Evolutionary conservation across 352 stramenopile genomes (phyloP).

Genomic region (Pythium oligandrum): DNA sequence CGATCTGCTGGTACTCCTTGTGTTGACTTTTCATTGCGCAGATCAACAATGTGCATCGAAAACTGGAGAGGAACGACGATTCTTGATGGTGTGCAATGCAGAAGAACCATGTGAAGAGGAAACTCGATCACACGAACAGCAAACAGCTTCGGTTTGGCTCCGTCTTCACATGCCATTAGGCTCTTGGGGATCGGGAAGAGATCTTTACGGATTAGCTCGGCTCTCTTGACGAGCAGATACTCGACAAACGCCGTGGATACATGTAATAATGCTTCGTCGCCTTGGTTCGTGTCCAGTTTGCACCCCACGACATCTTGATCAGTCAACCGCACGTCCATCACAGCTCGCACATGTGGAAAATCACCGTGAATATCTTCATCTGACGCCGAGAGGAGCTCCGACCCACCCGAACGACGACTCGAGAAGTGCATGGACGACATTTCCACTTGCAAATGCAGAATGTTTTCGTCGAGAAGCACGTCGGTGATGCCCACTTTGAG

Average conservation of each 20-base stretch:
- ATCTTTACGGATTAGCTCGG: constrained; percentile 31
- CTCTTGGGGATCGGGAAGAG: constrained; percentile 14
- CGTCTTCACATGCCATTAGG: no score
- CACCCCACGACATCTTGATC: constrained; percentile 30
- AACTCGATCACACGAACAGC: constrained; percentile 1
- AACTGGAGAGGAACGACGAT: constrained; percentile 2
- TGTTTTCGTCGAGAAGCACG: constrained; percentile 46
- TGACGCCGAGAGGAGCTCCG: background rate
- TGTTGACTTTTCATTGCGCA: no score
- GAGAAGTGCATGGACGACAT: constrained; percentile 11
- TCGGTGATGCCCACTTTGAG: constrained; percentile 54
- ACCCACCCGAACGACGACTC: constrained; percentile 4
- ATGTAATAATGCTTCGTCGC: constrained; percentile 28
- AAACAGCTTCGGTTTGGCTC: background rate
- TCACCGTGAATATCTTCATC: no score
- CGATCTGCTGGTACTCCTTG: no score
- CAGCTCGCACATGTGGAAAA: constrained; percentile 1
- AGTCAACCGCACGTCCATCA: constrained; percentile 25
- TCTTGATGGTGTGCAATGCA: background rate
- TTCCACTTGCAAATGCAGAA: constrained; percentile 37
- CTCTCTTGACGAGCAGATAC: constrained; percentile 25
- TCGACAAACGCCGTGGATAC: constrained; percentile 44
- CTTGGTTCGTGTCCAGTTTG: constrained; percentile 23
- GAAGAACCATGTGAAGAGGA: background rate
- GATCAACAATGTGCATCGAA: background rate